phyloP scores from a whole-genome alignment of 1,284 basidiomycete genomes.

The Tylopilus sp. region DNA sequence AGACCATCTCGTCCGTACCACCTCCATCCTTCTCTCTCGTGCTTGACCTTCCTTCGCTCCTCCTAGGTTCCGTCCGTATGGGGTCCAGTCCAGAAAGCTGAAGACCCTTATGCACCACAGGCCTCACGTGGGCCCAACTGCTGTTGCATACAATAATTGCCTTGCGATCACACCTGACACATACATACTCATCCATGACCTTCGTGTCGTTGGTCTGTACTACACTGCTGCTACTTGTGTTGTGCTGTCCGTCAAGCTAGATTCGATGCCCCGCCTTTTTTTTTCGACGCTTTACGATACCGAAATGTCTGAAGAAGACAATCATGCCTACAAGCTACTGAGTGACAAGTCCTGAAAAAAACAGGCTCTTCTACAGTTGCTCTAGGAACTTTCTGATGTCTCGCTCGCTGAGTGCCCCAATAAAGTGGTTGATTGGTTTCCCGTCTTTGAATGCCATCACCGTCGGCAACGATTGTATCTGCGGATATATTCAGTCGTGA shows the following conservation, averaged over 20 bases:
- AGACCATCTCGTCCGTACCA: constrained; percentile 49
- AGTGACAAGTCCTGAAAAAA: constrained; percentile 13
- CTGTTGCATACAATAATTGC: constrained; percentile 32
- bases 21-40: not conserved
- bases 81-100: constrained; percentile 80
- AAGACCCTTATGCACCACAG: constrained; percentile 76
- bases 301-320: constrained; percentile 2
- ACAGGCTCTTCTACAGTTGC: constrained; percentile 30
- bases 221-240: constrained; percentile 15
- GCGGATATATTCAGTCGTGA: constrained; percentile 1
- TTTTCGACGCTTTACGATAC: constrained; percentile 13
- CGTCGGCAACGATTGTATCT: constrained; percentile 68
- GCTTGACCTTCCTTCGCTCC: constrained; percentile 9
- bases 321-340: constrained; percentile 1
- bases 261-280: constrained; percentile 2
- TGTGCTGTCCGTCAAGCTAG: constrained; percentile 12
- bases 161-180: not conserved
- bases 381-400: constrained; percentile 50
- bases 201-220: constrained; percentile 17
- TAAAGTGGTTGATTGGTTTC: constrained; percentile 50
- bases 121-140: constrained; percentile 23
- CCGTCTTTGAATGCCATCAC: constrained; percentile 69
- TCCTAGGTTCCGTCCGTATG: constrained; percentile 82
- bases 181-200: constrained; percentile 1
- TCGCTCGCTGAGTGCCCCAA: constrained; percentile 54